Evolutionary conservation across 441 rosid genomes (phyloP).

Genomic region (Populus tomentosa): DNA sequence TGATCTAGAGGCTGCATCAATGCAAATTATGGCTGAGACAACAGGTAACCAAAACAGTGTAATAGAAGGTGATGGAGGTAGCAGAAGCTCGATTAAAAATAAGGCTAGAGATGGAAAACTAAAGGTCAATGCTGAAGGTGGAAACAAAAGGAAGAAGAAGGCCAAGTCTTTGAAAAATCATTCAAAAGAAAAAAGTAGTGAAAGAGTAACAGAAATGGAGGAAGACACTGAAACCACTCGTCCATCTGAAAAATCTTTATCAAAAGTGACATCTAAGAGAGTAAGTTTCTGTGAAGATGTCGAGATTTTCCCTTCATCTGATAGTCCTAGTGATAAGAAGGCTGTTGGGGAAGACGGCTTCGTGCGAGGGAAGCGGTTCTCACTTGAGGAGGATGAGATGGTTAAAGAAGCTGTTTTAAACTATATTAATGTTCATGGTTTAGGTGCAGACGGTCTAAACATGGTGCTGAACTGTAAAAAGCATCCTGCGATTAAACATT

Average conservation of each 20-base stretch:
- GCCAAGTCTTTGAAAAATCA: not conserved
- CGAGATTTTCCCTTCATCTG: conserved; percentile 46
- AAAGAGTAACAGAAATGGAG: not conserved
- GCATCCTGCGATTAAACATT: conserved; percentile 40
- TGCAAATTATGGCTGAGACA: not conserved
- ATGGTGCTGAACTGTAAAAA: conserved; percentile 50
- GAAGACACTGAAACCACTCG: conserved; percentile 1
- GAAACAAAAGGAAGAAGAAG: conserved; percentile 17
- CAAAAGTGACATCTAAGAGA: conserved; percentile 39
- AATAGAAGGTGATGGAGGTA: not conserved
- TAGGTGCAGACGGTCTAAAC: conserved; percentile 61
- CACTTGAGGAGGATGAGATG: conserved; percentile 62
- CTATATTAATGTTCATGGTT: conserved; percentile 30
- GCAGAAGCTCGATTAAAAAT: not conserved
- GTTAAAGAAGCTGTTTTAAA: conserved; percentile 44
- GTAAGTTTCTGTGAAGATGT: conserved; percentile 59
- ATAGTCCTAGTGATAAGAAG: conserved; percentile 18
- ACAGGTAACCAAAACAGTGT: not conserved
- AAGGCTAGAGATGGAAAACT: not conserved
- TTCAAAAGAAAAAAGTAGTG: conserved; percentile 8
- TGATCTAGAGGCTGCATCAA: conserved; percentile 2
- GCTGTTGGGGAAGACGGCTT: conserved; percentile 18
- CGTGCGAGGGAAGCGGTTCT: conserved; percentile 66
- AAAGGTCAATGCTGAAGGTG: conserved; percentile 5
- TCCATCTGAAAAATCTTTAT: conserved; percentile 23